Evolutionary conservation across 1,284 basidiomycete genomes (phyloP).

Genomic region (Cryptococcus sp.): DNA sequence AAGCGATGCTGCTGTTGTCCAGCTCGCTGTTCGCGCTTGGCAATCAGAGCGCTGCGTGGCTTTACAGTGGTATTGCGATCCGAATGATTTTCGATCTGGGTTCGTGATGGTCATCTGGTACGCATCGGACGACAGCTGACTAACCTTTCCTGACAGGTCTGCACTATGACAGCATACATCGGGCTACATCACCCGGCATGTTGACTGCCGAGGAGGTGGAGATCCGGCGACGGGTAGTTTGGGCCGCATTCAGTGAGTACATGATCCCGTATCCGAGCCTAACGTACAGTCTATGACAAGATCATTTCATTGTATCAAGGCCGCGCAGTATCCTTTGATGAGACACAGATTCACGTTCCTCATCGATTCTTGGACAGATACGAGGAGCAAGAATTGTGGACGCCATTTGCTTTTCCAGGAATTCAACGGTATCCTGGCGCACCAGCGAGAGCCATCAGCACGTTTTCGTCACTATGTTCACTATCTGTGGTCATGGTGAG

Average conservation of each 20-base stretch:
- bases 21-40: constrained; percentile 40
- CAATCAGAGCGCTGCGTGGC: constrained; percentile 35
- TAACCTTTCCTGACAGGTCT: constrained; percentile 17
- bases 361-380: constrained; percentile 37
- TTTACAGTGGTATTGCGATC: constrained; percentile 39
- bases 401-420: constrained; percentile 32
- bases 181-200: constrained; percentile 7
- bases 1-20: constrained; percentile 39
- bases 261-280: background rate
- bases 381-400: constrained; percentile 44
- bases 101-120: background rate
- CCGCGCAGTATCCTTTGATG: constrained; percentile 30
- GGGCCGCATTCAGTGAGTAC: constrained; percentile 34
- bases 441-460: constrained; percentile 37
- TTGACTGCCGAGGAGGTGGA: constrained; percentile 35
- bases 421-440: constrained; percentile 25
- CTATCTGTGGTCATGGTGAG: constrained; percentile 39
- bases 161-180: constrained; percentile 24
- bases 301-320: constrained; percentile 45
- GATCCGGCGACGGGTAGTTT: constrained; percentile 35
- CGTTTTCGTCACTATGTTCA: constrained; percentile 35
- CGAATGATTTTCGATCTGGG: constrained; percentile 43
- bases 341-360: constrained; percentile 32
- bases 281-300: constrained; percentile 36
- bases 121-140: too few relatives aligned